Conservation (phyloP, 352 stramenopile species). For the Halophytophthora polymorphica region DNA sequence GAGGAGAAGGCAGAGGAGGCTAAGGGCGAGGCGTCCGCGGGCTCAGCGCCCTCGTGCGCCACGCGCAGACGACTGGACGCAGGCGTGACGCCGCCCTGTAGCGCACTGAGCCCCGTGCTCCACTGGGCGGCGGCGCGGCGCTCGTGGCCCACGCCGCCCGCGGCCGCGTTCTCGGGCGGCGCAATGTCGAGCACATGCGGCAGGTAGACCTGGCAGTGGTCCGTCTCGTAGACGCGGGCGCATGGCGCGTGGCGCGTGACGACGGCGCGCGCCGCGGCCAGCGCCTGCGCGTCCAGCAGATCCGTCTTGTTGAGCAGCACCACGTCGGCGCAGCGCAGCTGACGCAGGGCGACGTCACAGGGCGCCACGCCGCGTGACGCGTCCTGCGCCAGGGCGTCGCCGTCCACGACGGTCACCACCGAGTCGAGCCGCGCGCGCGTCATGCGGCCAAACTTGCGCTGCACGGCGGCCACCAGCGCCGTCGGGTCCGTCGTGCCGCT, state of each 20-base stretch:
- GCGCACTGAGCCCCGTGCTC: conserved; percentile 39
- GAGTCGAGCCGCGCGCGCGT: conserved; percentile 74
- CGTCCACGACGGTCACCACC: conserved; percentile 75
- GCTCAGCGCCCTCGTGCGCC: no score
- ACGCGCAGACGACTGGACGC: conserved; percentile 34
- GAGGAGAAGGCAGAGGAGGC: conserved; percentile 32
- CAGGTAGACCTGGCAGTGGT: conserved; percentile 58
- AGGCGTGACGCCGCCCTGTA: conserved; percentile 12
- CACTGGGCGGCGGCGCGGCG: conserved; percentile 52
- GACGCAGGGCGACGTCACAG: conserved; percentile 46
- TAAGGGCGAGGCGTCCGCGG: background rate
- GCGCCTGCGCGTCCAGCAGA: conserved; percentile 36
- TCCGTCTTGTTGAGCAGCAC: conserved; percentile 85
- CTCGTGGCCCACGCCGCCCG: conserved; percentile 60
- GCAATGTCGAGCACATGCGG: conserved; percentile 72
- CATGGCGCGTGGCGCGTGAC: conserved; percentile 42
- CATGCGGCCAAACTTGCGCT: conserved; percentile 78
- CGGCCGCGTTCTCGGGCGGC: conserved; percentile 48
- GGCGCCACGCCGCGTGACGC: conserved; percentile 16
- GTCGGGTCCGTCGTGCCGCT: conserved; percentile 73
- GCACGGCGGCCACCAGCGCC: conserved; percentile 56
- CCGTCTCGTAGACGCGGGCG: conserved; percentile 66
- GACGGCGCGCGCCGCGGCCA: conserved; percentile 26
- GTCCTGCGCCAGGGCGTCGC: conserved; percentile 59
- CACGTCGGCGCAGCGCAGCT: conserved; percentile 71